Percentiles rank a stretch among this genome's conserved stretches.
These are phyloP conservation scores for Jackrogersella minutella DNA, from an alignment of 495 filamentous ascomycete genomes.

Conservation along the genomic window DNA sequence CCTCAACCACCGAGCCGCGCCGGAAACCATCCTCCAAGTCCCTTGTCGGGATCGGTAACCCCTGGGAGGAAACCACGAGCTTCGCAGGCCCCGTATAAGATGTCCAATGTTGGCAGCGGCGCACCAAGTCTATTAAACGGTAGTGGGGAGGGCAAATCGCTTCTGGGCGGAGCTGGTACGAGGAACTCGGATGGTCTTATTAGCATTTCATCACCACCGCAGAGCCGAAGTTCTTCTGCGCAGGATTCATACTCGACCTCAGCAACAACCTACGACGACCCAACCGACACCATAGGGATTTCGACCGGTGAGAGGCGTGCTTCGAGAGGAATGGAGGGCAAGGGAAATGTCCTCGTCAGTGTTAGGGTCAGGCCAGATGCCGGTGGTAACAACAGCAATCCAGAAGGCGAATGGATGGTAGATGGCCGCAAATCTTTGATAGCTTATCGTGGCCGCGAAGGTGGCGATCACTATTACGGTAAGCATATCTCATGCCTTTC, in stretches of 20 bases:
- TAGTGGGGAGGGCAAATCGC: slow-evolving; percentile 75
- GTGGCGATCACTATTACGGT: slow-evolving; percentile 94
- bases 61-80: slow-evolving; percentile 51
- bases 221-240: slow-evolving; percentile 87
- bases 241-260: slow-evolving; percentile 91
- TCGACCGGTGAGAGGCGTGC: slow-evolving; percentile 51
- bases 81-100: slow-evolving; percentile 52
- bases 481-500: slow-evolving; percentile 40
- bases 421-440: slow-evolving; percentile 85
- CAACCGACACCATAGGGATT: slow-evolving; percentile 57
- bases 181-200: slow-evolving; percentile 75
- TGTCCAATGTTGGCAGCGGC: slow-evolving; percentile 52
- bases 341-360: slow-evolving; percentile 96
- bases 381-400: slow-evolving; percentile 60
- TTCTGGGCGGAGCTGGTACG: slow-evolving; percentile 62
- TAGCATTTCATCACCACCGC: slow-evolving; percentile 78
- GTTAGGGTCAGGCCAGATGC: slow-evolving; percentile 90
- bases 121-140: slow-evolving; percentile 81
- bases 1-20: slow-evolving; percentile 81
- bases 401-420: slow-evolving; percentile 89
- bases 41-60: slow-evolving; percentile 59
- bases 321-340: slow-evolving; percentile 67
- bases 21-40: slow-evolving; percentile 66
- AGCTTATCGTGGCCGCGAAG: slow-evolving; percentile 85
- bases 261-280: slow-evolving; percentile 85